Percentiles rank a stretch among this genome's conserved stretches.
These are phyloP conservation scores for Nicotiana tabacum DNA, from an alignment of 257 asterid genomes.

Conservation along the genomic window DNA sequence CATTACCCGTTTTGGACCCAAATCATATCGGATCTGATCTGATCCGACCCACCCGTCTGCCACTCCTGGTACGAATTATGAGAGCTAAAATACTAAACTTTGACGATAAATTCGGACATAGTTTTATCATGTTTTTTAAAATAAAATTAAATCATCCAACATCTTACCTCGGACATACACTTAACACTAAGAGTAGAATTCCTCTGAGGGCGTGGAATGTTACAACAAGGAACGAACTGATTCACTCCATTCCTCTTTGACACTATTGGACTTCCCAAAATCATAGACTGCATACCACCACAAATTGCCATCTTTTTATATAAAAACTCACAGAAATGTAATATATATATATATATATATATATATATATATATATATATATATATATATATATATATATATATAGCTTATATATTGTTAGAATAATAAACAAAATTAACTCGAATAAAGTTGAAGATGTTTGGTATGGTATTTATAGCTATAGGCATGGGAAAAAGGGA, in stretches of 20 bases:
- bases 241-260: background rate
- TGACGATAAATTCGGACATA: too few relatives aligned
- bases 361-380: too few relatives aligned
- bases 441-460: background rate
- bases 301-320: conserved; percentile 14
- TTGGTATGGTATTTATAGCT: conserved; percentile 17
- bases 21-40: too few relatives aligned
- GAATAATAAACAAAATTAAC: too few relatives aligned
- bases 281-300: conserved; percentile 19
- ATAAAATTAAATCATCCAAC: too few relatives aligned
- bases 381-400: too few relatives aligned
- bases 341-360: background rate
- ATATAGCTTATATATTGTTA: too few relatives aligned
- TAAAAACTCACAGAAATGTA: background rate
- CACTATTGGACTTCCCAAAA: conserved; percentile 17
- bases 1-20: too few relatives aligned
- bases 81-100: too few relatives aligned
- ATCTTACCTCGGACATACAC: conserved; percentile 37
- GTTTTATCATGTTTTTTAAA: too few relatives aligned
- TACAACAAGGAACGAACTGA: conserved; percentile 12
- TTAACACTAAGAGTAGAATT: conserved; percentile 32
- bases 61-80: too few relatives aligned
- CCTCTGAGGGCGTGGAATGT: conserved; percentile 17
- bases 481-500: conserved; percentile 8
- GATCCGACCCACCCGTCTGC: too few relatives aligned